Base-by-base conservation (phyloP, 805 yeast species). In the Starmera amethionina region DNA sequence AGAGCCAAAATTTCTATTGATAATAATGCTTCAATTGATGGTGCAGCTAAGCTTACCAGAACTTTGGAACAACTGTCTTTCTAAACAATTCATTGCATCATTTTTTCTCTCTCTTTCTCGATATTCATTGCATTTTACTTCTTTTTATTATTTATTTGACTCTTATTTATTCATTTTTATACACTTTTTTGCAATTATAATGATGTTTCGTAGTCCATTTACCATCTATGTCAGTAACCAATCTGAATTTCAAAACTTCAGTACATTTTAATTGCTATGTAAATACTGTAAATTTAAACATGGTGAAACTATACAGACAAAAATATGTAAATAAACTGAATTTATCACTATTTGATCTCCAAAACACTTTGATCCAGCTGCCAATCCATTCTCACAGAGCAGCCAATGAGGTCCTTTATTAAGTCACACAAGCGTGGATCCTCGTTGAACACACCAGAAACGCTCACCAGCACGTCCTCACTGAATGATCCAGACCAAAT, bases 1-100 rank as follows among this genome's bases (percentile, higher is more conserved):
- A 70, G 93, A 47, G 83, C 96, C 0, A 77, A 79, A 56, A 53
- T 84, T 3, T 44, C 60, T 2, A 52, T 88, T 4, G 88, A 77
- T 5, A 64, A 60, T 32, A 75, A 76, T 41, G 48, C 56, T 2
- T 62, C 77, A 1, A 63, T 66, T 0, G 77, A 71, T 32, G 87
- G 89, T 2, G 80, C 85, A 3, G 88, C 88, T 2, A 71, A 70
- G 42, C 49, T 75, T 5, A 63, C 78, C 2, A 73, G 78, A 53
- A 73, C 77, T 1, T 60, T 85, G 42, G 94, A 84, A 55, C 66
- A 67, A 36, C 62, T 87, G 25, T 62, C 74, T 3, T 86, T 86
- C 55, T 85, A 60, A 14, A 35, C 4, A 25, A n/a, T 13, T 46
- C 43, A 47, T 44, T 16, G 18, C 18, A 16, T 16, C n/a, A n/a